Percentiles rank a stretch among this genome's conserved stretches.
These are phyloP conservation scores for Prunus armeniaca DNA, from an alignment of 306 rosid species.

Conservation along the genomic window DNA sequence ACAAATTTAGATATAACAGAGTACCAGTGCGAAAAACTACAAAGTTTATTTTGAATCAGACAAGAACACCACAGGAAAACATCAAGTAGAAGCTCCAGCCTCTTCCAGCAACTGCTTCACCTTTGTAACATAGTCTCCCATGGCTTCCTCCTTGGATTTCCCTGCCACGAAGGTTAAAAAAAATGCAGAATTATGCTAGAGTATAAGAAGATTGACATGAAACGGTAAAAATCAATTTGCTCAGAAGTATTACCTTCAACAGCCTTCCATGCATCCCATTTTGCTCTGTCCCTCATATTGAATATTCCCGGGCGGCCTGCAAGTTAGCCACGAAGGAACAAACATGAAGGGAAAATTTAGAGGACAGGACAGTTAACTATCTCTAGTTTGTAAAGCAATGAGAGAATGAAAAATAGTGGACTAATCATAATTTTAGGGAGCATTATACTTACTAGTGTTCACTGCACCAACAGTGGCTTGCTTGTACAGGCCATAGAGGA, in stretches of 20 bases:
- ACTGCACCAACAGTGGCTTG: conserved; percentile 88
- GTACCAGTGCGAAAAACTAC: conserved; percentile 25
- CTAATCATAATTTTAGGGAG: neutral
- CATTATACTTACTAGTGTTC: conserved; percentile 53
- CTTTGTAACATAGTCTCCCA: conserved; percentile 82
- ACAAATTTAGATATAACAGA: conserved; percentile 14
- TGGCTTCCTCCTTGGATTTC: conserved; percentile 86
- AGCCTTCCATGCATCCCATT: conserved; percentile 99
- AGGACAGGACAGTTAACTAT: neutral
- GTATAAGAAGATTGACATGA: neutral
- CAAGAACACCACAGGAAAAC: conserved; percentile 9
- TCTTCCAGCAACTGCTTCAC: conserved; percentile 88
- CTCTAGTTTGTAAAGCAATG: neutral
- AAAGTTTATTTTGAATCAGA: conserved; percentile 34
- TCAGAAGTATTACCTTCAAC: conserved; percentile 63
- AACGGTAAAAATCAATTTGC: neutral
- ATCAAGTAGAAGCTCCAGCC: conserved; percentile 54
- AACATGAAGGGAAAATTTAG: conserved; percentile 12
- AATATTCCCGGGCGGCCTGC: conserved; percentile 91
- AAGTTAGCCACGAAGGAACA: conserved; percentile 24
- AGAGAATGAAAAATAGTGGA: neutral
- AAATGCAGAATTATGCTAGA: neutral
- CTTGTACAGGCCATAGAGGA: conserved; percentile 87
- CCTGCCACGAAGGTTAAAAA: conserved; percentile 38
- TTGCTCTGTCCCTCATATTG: conserved; percentile 79